phyloP scores from a whole-genome alignment of 441 rosid genomes.

The Capsella rubella region DNA sequence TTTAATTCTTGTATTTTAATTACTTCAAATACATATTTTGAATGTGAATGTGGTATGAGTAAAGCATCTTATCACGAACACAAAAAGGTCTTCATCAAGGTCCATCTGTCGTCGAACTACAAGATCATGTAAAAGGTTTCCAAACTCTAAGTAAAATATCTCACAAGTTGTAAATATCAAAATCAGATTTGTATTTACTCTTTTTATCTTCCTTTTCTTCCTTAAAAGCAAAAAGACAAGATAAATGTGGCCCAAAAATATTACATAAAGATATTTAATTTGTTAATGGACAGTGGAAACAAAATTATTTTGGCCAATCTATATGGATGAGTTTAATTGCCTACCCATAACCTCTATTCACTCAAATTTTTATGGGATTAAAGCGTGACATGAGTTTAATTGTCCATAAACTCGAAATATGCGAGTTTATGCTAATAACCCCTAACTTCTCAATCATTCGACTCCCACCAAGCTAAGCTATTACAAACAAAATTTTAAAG shows the following conservation, averaged over 20 bases:
- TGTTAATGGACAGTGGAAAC: neutral
- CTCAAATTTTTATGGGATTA: neutral
- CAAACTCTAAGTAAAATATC: constrained; percentile 31
- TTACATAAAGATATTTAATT: neutral
- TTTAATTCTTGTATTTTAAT: neutral
- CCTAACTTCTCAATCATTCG: neutral
- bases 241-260: neutral
- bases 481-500: neutral
- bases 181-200: constrained; percentile 30
- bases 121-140: constrained; percentile 34
- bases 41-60: neutral
- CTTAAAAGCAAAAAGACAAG: constrained; percentile 24
- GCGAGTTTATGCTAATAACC: no score
- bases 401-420: no score
- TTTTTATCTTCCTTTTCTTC: constrained; percentile 36
- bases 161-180: constrained; percentile 33
- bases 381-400: neutral
- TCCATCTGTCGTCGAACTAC: constrained; percentile 38
- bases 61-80: constrained; percentile 27
- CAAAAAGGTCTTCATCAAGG: neutral
- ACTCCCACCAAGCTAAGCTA: neutral
- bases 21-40: neutral
- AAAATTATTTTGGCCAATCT: neutral
- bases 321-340: neutral
- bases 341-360: no score